phyloP scores from a whole-genome alignment of 164 flowering plant genomes.

The Magnolia kwangsiensis region DNA sequence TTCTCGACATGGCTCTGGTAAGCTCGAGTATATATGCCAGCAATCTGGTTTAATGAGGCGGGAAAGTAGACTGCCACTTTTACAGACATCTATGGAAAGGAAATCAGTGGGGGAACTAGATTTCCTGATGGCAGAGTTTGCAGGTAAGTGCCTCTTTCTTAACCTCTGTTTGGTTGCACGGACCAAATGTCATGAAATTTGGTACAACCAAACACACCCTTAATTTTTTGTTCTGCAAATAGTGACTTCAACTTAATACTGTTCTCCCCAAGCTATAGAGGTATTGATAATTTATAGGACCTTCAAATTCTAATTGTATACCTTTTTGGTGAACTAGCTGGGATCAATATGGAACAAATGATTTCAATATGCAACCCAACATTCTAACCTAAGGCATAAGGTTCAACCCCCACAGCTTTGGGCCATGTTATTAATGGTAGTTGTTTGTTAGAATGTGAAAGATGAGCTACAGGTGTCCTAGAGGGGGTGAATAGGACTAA shows the following conservation, averaged over 20 bases:
- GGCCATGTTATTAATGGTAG: too few species aligned
- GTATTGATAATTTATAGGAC: background rate
- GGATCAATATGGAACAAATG: background rate
- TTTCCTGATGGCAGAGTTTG: slow-evolving; percentile 91
- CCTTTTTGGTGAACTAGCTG: background rate
- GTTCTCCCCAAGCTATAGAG: background rate
- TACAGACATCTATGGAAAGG: slow-evolving; percentile 77
- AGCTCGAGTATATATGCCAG: slow-evolving; percentile 84
- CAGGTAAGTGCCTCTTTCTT: slow-evolving; percentile 47
- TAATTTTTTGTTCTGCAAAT: background rate
- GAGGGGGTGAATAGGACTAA: too few species aligned
- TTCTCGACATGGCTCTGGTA: slow-evolving; percentile 85
- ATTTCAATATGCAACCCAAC: background rate
- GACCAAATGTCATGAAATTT: too few species aligned
- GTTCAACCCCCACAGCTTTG: too few species aligned
- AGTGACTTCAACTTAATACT: background rate
- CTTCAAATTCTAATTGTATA: background rate
- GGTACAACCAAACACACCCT: too few species aligned
- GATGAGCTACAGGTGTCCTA: too few species aligned
- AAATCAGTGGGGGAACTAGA: slow-evolving; percentile 86
- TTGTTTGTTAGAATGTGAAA: too few species aligned
- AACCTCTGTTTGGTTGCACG: background rate
- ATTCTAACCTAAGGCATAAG: background rate
- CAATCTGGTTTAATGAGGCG: slow-evolving; percentile 81
- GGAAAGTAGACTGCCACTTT: slow-evolving; percentile 78